phyloP scores from a whole-genome alignment of 257 asterid genomes.

The Oldenlandia corymbosa region DNA sequence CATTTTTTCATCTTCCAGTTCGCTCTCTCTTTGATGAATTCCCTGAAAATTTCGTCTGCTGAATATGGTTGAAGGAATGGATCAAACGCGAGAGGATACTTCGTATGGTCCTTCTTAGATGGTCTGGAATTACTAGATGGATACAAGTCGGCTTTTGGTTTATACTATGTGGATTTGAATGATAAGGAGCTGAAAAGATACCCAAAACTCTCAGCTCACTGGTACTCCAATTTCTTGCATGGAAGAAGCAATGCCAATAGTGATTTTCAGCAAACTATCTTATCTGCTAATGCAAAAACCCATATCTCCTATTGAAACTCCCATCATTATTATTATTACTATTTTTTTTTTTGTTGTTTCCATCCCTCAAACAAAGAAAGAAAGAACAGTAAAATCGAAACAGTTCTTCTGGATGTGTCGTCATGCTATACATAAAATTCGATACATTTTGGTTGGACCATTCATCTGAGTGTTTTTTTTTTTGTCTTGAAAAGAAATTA shows the following conservation, averaged over 20 bases:
- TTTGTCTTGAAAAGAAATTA: too few relatives aligned
- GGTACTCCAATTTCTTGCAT: conserved; percentile 25
- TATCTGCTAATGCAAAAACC: not conserved
- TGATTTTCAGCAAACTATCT: not conserved
- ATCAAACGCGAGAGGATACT: conserved; percentile 31
- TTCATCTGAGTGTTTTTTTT: too few relatives aligned
- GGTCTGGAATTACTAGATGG: conserved; percentile 38
- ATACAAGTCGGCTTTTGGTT: conserved; percentile 24
- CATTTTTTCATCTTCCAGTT: too few relatives aligned
- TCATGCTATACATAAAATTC: too few relatives aligned
- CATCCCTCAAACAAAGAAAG: too few relatives aligned
- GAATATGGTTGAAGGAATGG: conserved; percentile 31
- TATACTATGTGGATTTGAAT: conserved; percentile 39
- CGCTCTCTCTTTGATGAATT: too few relatives aligned
- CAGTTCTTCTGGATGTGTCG: too few relatives aligned
- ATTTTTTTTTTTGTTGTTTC: too few relatives aligned
- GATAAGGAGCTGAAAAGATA: conserved; percentile 28
- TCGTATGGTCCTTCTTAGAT: conserved; percentile 38
- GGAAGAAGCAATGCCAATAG: conserved; percentile 1
- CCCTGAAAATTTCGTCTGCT: not conserved
- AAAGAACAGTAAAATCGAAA: too few relatives aligned
- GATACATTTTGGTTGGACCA: too few relatives aligned
- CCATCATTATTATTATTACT: too few relatives aligned
- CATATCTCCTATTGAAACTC: not conserved
- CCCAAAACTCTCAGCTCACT: conserved; percentile 29